These are phyloP conservation scores for Globisporangium spiculum DNA, from an alignment of 352 stramenopile genomes.

Conservation along the genomic window DNA sequence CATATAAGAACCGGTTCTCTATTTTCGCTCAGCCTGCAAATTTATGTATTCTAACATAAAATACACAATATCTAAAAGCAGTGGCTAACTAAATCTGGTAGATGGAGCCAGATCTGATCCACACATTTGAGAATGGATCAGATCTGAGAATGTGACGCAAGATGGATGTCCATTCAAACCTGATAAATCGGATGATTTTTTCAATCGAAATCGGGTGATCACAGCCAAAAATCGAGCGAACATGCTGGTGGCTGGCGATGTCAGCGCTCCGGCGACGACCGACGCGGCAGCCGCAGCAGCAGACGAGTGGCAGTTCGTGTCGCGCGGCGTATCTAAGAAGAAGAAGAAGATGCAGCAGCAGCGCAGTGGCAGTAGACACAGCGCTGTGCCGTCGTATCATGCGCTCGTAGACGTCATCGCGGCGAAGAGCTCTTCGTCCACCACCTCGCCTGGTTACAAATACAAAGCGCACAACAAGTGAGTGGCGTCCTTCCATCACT, in stretches of 20 bases:
- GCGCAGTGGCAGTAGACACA: neutral
- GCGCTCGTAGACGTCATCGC: neutral
- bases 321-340: conserved; percentile 11
- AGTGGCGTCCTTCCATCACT: neutral
- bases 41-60: too few relatives aligned
- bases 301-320: conserved; percentile 19
- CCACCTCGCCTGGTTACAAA: conserved; percentile 1
- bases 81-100: too few relatives aligned
- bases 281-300: neutral
- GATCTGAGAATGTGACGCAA: too few relatives aligned
- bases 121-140: too few relatives aligned
- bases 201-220: neutral
- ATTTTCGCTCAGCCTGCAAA: neutral
- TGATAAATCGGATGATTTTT: neutral
- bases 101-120: too few relatives aligned
- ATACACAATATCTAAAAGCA: too few relatives aligned
- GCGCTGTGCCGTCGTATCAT: neutral
- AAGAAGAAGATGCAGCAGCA: conserved; percentile 3
- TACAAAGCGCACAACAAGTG: conserved; percentile 12
- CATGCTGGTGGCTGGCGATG: neutral
- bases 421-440: conserved; percentile 1
- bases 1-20: neutral
- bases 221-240: neutral
- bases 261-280: neutral
- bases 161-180: neutral